Percentiles rank a stretch among this genome's conserved stretches.
phyloP scores from a whole-genome alignment of 2,329 filamentous ascomycete genomes.

The Beauveria pseudobassiana region DNA sequence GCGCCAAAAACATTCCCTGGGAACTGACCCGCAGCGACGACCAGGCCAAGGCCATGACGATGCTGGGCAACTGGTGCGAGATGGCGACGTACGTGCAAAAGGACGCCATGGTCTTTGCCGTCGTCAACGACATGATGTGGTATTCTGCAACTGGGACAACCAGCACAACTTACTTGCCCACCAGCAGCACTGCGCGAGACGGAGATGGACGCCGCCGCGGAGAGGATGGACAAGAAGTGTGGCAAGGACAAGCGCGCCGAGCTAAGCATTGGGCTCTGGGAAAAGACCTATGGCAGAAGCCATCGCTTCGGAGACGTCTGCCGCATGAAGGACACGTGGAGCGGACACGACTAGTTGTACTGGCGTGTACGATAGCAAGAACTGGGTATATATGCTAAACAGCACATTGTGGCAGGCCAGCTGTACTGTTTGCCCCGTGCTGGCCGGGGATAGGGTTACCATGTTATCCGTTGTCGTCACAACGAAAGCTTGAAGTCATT shows the following conservation, averaged over 20 bases:
- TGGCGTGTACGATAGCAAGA: no score
- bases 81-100: not conserved
- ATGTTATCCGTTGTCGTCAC: no score
- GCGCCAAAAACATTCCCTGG: not conserved
- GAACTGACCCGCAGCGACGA: not conserved
- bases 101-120: not conserved
- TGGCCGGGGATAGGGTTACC: no score
- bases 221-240: not conserved
- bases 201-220: not conserved
- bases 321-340: not conserved
- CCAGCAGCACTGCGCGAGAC: not conserved
- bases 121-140: slow-evolving; percentile 3
- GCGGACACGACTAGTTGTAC: no score
- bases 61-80: slow-evolving; percentile 11
- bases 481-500: no score
- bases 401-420: no score
- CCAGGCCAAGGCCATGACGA: not conserved
- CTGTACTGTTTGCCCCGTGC: no score
- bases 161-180: not conserved
- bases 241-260: not conserved
- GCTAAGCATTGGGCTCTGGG: not conserved
- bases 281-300: not conserved
- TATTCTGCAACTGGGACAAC: slow-evolving; percentile 7
- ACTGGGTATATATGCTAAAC: no score
- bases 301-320: not conserved